phyloP scores from a whole-genome alignment of 208 protist genomes.

The Leishmania tarentolae region DNA sequence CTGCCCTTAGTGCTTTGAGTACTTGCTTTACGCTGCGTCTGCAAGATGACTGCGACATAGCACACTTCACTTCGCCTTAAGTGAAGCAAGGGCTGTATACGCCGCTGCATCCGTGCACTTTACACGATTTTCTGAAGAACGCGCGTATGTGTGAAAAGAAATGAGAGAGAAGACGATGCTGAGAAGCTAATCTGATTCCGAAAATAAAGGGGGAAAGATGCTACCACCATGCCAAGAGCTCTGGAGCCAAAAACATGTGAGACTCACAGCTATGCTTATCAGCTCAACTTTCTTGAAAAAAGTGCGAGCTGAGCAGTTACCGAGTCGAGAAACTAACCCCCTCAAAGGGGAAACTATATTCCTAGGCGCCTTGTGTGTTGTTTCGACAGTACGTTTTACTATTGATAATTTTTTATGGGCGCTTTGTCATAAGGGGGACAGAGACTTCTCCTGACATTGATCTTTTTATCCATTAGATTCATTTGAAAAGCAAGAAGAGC shows the following conservation, averaged over 20 bases:
- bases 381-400: not conserved
- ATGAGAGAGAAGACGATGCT: not conserved
- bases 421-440: not conserved
- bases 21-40: constrained; percentile 1
- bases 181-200: not conserved
- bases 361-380: not conserved
- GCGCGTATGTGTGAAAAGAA: not conserved
- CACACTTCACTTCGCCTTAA: not conserved
- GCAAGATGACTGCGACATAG: not conserved
- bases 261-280: not conserved
- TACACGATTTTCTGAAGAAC: constrained; percentile 8
- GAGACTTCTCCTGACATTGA: not conserved
- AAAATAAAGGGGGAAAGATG: not conserved
- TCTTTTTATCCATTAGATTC: not conserved
- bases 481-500: not conserved
- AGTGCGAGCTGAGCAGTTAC: not conserved
- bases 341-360: not conserved
- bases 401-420: too few relatives aligned
- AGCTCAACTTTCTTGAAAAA: not conserved
- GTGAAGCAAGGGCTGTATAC: constrained; percentile 3
- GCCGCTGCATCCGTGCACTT: constrained; percentile 19
- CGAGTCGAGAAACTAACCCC: not conserved
- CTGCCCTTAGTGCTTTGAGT: not conserved
- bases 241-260: not conserved
- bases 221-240: not conserved